phyloP scores from a whole-genome alignment of 2,329 filamentous ascomycete genomes.

The Pseudocercospora musae region DNA sequence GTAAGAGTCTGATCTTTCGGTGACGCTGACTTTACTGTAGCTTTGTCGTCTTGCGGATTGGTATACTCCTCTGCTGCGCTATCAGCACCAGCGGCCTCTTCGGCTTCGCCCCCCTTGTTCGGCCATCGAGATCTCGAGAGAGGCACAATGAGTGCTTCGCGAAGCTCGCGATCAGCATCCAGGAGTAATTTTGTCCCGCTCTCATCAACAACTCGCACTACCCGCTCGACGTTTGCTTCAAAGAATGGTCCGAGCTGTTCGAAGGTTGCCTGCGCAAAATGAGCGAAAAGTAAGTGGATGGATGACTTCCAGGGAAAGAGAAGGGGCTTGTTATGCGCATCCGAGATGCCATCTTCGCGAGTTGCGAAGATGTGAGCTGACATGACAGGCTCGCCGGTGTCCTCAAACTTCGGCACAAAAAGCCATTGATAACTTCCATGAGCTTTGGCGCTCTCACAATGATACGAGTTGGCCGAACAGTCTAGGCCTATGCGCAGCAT shows the following conservation, averaged over 20 bases:
- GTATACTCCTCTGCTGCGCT: neutral
- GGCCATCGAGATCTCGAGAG: neutral
- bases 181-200: neutral
- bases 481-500: slow-evolving; percentile 7
- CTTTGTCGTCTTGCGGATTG: neutral
- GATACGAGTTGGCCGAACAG: neutral
- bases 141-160: neutral
- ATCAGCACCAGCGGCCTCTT: neutral
- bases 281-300: slow-evolving; percentile 8
- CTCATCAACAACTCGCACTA: slow-evolving; percentile 3
- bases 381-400: neutral
- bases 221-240: neutral
- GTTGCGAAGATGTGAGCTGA: neutral
- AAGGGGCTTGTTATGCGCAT: neutral
- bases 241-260: slow-evolving; percentile 8
- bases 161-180: neutral
- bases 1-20: neutral
- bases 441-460: neutral
- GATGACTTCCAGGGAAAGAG: slow-evolving; percentile 5
- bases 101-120: neutral
- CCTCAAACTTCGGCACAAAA: slow-evolving; percentile 6
- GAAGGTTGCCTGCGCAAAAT: slow-evolving; percentile 8
- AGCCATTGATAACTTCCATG: slow-evolving; percentile 2
- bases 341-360: neutral
- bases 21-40: neutral